These are phyloP conservation scores for Boletus sp. DNA, from an alignment of 768 basidiomycete species.

Conservation along the genomic window DNA sequence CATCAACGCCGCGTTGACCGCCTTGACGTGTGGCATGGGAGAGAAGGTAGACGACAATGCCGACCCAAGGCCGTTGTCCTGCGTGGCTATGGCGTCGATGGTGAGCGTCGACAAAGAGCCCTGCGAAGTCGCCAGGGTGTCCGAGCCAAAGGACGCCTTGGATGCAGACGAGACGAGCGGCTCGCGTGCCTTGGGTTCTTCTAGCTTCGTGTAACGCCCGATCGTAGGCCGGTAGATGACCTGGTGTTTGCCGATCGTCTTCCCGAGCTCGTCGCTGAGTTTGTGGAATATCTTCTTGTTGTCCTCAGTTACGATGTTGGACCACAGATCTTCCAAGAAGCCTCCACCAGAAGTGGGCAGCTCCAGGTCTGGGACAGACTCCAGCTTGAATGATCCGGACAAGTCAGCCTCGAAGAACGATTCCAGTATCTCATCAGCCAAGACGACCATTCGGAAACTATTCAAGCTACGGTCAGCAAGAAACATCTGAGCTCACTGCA, in stretches of 20 bases:
- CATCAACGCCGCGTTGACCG: slow-evolving; percentile 81
- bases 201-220: slow-evolving; percentile 76
- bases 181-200: slow-evolving; percentile 88
- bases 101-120: slow-evolving; percentile 51
- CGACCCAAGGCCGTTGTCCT: slow-evolving; percentile 25
- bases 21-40: slow-evolving; percentile 66
- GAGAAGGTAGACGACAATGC: slow-evolving; percentile 38
- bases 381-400: slow-evolving; percentile 81
- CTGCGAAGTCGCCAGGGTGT: slow-evolving; percentile 20
- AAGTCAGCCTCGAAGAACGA: slow-evolving; percentile 96
- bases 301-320: slow-evolving; percentile 83
- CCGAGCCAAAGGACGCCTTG: slow-evolving; percentile 48
- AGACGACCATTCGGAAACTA: slow-evolving; percentile 97
- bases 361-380: slow-evolving; percentile 67
- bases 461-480: slow-evolving; percentile 7
- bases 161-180: slow-evolving; percentile 73
- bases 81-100: slow-evolving; percentile 37
- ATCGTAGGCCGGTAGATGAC: slow-evolving; percentile 80
- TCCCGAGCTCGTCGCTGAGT: slow-evolving; percentile 91
- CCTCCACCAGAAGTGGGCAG: slow-evolving; percentile 57
- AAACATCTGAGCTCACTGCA: background rate
- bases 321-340: slow-evolving; percentile 82
- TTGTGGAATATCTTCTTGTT: slow-evolving; percentile 94
- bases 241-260: slow-evolving; percentile 92
- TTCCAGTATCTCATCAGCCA: slow-evolving; percentile 95